Evolutionary conservation across 352 stramenopile genomes (phyloP).

Genomic region (Globisporangium paroecandrum): DNA sequence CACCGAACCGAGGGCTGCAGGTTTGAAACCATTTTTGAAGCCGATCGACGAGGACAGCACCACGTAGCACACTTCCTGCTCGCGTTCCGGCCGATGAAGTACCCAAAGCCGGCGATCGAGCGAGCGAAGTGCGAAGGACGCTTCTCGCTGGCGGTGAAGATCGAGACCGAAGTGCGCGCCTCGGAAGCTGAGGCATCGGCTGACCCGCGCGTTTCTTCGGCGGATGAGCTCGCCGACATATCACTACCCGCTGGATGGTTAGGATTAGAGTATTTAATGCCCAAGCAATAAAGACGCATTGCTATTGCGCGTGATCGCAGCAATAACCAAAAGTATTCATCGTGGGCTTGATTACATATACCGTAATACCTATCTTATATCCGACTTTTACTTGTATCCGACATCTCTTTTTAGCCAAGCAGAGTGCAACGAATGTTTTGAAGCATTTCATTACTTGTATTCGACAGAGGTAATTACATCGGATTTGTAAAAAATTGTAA

Average conservation of each 20-base stretch:
- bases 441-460: background rate
- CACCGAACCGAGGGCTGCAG: too few relatives aligned
- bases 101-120: background rate
- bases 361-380: background rate
- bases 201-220: background rate
- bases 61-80: background rate
- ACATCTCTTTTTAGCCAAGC: background rate
- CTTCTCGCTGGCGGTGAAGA: background rate
- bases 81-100: background rate
- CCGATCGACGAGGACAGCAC: too few relatives aligned
- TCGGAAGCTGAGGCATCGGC: background rate
- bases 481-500: background rate
- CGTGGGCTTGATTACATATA: background rate
- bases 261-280: background rate
- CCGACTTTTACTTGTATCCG: too few relatives aligned
- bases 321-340: too few relatives aligned
- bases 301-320: too few relatives aligned
- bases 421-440: slow-evolving; percentile 1
- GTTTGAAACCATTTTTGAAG: too few relatives aligned
- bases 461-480: background rate
- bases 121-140: background rate
- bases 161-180: too few relatives aligned
- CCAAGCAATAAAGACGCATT: too few relatives aligned
- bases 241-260: background rate
- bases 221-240: background rate